Base-by-base conservation (phyloP, 148 eudicot species). In the Amaranthus palmeri region DNA sequence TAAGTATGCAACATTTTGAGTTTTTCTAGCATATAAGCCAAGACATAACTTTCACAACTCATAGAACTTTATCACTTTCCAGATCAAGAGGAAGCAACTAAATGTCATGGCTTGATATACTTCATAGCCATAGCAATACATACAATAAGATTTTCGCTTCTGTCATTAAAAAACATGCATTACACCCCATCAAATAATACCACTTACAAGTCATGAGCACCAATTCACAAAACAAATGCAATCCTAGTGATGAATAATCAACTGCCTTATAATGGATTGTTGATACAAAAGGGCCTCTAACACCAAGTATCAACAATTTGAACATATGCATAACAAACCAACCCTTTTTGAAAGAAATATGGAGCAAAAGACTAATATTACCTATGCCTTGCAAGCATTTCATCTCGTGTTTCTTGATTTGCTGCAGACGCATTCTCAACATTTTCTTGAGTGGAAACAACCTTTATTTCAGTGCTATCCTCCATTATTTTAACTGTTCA, bases 371-470 rank as follows among this genome's bases (percentile, higher is more conserved):
- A 51, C 54, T 63, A 17, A 11, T 44, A 69, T 69, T 67, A 89
- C 93, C 93, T 82, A 74, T 89, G 93, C 68, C 93, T 87, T 59
- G 87, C 67, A 69, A 89, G 89, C 85, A 89, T 81, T 81, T 87
- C 90, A 72, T 89, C 91, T 67, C 85, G 88, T 36, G 87, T 85
- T 83, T 89, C 91, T 44, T 74, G 68, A n/a, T 78, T 77, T 71
- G 68, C 58, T 5, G 60, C 46, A 54, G 82, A 25, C 42, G 64
- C 74, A 60, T 47, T 65, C 70, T 80, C 81, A 15, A 78, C 54
- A 65, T 74, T 54, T 52, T 63, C 84, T 61, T 74, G 78, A 40
- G 77, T 72, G 10, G 45, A 63, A 41, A 67, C 72, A 17, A 78
- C 81, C 68, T 72, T 75, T 10, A 80, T 75, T 45, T 79, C 83